phyloP scores from a whole-genome alignment of 2,329 filamentous ascomycete genomes.

The Elsinoe australis region DNA sequence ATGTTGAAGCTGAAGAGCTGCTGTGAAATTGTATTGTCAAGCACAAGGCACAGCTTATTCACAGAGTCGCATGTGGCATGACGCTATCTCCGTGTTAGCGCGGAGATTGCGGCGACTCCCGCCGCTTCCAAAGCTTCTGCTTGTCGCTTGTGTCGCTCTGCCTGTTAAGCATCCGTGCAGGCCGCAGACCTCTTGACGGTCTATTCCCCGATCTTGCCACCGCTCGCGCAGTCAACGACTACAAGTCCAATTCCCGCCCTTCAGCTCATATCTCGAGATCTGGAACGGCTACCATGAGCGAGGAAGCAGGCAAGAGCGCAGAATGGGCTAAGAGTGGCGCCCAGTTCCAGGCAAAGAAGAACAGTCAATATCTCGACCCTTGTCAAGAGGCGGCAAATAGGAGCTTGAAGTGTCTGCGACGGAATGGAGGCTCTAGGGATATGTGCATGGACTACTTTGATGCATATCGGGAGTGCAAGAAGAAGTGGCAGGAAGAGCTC shows the following conservation, averaged over 20 bases:
- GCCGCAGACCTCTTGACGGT: too few species aligned
- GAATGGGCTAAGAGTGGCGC: slow-evolving; percentile 32
- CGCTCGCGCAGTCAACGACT: too few species aligned
- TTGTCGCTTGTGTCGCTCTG: neutral
- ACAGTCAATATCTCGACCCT: slow-evolving; percentile 88
- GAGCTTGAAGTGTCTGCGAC: slow-evolving; percentile 79
- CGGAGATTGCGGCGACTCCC: slow-evolving; percentile 10
- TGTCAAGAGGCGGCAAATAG: slow-evolving; percentile 84
- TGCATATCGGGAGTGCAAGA: slow-evolving; percentile 90
- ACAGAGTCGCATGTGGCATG: neutral
- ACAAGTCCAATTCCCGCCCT: too few species aligned
- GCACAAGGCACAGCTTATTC: too few species aligned
- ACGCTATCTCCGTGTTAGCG: neutral
- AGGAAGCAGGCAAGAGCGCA: slow-evolving; percentile 10
- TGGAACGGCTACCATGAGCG: too few species aligned
- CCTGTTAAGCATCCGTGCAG: too few species aligned
- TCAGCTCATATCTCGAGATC: too few species aligned
- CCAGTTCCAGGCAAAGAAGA: slow-evolving; percentile 54
- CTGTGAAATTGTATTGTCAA: too few species aligned
- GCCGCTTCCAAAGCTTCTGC: neutral
- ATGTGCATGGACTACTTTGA: slow-evolving; percentile 96
- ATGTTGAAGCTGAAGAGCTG: too few species aligned
- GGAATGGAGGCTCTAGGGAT: slow-evolving; percentile 77
- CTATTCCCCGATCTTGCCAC: too few species aligned
- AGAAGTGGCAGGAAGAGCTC: slow-evolving; percentile 67